These are phyloP conservation scores for Willaertia magna DNA, from an alignment of 208 protist species.

Conservation along the genomic window DNA sequence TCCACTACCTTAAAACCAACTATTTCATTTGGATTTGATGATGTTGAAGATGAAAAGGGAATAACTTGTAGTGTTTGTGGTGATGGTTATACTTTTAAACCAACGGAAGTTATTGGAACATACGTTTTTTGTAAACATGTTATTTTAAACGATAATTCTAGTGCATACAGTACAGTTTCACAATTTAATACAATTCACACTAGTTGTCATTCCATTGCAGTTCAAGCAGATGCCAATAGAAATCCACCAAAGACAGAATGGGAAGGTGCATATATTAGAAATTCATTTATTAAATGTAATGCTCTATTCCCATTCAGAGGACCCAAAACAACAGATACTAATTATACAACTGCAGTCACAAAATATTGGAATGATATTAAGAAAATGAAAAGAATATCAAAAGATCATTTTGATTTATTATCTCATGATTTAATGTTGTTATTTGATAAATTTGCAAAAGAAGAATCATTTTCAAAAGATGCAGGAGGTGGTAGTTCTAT, in stretches of 20 bases:
- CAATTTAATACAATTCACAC: constrained; percentile 64
- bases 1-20: too few species aligned
- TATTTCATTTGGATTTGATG: neutral
- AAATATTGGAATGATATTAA: neutral
- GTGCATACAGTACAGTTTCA: constrained; percentile 42
- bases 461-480: constrained; percentile 42
- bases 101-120: constrained; percentile 50
- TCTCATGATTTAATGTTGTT: constrained; percentile 45
- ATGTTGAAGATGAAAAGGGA: neutral
- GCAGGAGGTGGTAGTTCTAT: constrained; percentile 42
- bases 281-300: constrained; percentile 57
- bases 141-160: neutral
- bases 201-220: constrained; percentile 47
- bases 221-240: constrained; percentile 36
- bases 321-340: constrained; percentile 20
- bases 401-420: constrained; percentile 21
- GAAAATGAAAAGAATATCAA: neutral
- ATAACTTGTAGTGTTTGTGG: neutral
- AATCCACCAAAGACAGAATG: constrained; percentile 54
- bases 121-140: constrained; percentile 45
- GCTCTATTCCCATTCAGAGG: constrained; percentile 51
- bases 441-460: constrained; percentile 30
- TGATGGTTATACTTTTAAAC: constrained; percentile 45
- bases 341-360: constrained; percentile 18
- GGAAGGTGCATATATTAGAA: constrained; percentile 63